Evolutionary conservation across 768 basidiomycete genomes (phyloP), one percentile per base, ranked within the genome.

Genomic region (Tulasnella sp.): DNA sequence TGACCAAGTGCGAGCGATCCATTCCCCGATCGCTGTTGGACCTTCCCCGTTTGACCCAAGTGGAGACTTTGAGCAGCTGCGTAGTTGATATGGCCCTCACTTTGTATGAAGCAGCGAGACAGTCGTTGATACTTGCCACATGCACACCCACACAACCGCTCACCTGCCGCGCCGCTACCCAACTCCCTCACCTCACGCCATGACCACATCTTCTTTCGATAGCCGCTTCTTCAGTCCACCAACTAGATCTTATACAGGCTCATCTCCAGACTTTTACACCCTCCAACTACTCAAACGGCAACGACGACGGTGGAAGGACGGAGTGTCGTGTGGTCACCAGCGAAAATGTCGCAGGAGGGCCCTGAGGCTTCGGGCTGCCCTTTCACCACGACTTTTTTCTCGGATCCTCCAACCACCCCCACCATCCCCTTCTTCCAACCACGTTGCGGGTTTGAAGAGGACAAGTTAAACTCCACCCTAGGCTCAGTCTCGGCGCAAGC

Each of bases 221-320:
- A 76, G 44, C 27, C 52, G n/a, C 48, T n/a, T 76, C 16, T 52
- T 76, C 27, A 76, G 58, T n/a, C 75, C 31, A 36, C 75, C 75
- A 48, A n/a, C 75, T 10, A 24, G 48, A 56, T 36, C 48, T 19
- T 58, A 76, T 18, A 74, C 42, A n/a, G 73, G 42, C 73, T 21
- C 58, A 8, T 14, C 34, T 48, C 24, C 75, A 52, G 36, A 62
- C 18, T 36, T 62, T 27, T 76, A 36, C 44, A 46, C 52, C 75
- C 39, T n/a, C 38, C 16, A 58, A 27, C 24, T 34, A 34, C 75
- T 9, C 7, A 68, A 36, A n/a, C n/a, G n/a, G n/a, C n/a, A n/a
- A n/a, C n/a, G n/a, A n/a, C n/a, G n/a, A 68, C 58, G 62, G 62
- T 68, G 3, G 24, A 36, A 68, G 31, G 31, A 68, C 62, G 62